Evolutionary conservation across 2,329 filamentous ascomycete species (phyloP), one percentile per base, ranked within the genome.

Genomic region (Coniochaeta hoffmannii): DNA sequence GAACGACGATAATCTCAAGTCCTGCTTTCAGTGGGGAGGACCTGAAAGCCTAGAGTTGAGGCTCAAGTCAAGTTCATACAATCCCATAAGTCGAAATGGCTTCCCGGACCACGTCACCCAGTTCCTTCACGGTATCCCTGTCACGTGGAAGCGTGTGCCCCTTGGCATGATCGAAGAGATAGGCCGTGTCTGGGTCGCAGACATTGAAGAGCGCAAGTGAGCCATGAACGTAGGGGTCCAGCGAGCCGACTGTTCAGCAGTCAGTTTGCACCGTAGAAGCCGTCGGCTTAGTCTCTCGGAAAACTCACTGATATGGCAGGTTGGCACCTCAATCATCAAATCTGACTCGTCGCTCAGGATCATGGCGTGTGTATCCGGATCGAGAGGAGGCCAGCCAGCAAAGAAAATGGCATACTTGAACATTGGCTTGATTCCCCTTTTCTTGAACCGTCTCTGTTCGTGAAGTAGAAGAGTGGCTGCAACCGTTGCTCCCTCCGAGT

Each of bases 151-250:
- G 69, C 0, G 80, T 85, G 63, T 87, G 83, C 0, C 83, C 83
- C 62, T 85, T 85, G 4, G 81, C 83, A 59, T 85, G 82, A 60
- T 87, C 83, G 58, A 86, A 86, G n/a, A 86, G 72, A 32, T 76
- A 73, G 0, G 82, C 82, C 1, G 70, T 77, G 56, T 86, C 82
- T 0, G 75, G 76, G 50, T 85, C 79, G 59, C 82, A 87, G 24
- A 84, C 74, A 60, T 83, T 82, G 68, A 79, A 85, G 3, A 86
- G 72, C 0, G 82, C 80, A 70, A 85, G 75, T 2, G 80, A 79
- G 0, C 83, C 82, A 32, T 82, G 73, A 2, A 85, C 73, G 60
- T 85, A 86, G 0, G 82, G 83, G 60, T 86, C 83, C 56, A 74
- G 67, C 11, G 76, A 79, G 10, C 78, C 78, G 50, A 82, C 74